These are phyloP conservation scores for Ampelomyces quisqualis DNA, from an alignment of 2,329 filamentous ascomycete genomes.

Conservation along the genomic window DNA sequence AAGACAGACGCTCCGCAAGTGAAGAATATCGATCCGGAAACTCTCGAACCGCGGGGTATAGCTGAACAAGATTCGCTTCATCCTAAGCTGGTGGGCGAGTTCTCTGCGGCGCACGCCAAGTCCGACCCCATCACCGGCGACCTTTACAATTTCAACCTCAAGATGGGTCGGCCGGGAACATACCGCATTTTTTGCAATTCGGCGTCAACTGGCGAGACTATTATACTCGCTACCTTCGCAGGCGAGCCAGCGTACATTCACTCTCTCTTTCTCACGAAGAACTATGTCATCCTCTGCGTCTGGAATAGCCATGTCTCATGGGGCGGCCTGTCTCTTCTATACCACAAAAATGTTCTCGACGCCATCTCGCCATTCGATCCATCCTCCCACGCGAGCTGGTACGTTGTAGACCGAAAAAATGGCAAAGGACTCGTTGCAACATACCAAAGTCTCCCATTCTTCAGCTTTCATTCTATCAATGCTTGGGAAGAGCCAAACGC, in stretches of 20 bases:
- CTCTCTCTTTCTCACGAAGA: slow-evolving; percentile 71
- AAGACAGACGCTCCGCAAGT: slow-evolving; percentile 60
- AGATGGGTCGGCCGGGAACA: slow-evolving; percentile 56
- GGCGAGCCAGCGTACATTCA: slow-evolving; percentile 72
- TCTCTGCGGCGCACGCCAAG: slow-evolving; percentile 71
- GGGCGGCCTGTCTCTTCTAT: slow-evolving; percentile 62
- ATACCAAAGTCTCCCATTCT: slow-evolving; percentile 68
- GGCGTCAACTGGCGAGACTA: slow-evolving; percentile 63
- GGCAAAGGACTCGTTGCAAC: slow-evolving; percentile 66
- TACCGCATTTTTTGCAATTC: slow-evolving; percentile 72
- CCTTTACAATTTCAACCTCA: slow-evolving; percentile 79
- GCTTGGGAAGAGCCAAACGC: slow-evolving; percentile 64
- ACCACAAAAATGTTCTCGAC: slow-evolving; percentile 67
- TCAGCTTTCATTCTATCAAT: slow-evolving; percentile 80
- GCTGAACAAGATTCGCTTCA: slow-evolving; percentile 63
- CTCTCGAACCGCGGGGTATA: slow-evolving; percentile 70
- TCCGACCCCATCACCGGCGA: slow-evolving; percentile 72
- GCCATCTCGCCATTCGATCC: slow-evolving; percentile 65
- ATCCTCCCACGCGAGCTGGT: slow-evolving; percentile 63
- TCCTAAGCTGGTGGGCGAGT: slow-evolving; percentile 64
- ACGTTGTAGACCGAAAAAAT: slow-evolving; percentile 67
- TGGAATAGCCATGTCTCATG: slow-evolving; percentile 64
- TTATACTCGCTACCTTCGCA: slow-evolving; percentile 68
- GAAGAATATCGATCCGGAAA: slow-evolving; percentile 66
- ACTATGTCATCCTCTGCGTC: slow-evolving; percentile 71